A percentile compares a stretch with the other conserved stretches of the same genome.
Conservation (phyloP, 768 basidiomycete genomes). For the Trametopsis cervina region DNA sequence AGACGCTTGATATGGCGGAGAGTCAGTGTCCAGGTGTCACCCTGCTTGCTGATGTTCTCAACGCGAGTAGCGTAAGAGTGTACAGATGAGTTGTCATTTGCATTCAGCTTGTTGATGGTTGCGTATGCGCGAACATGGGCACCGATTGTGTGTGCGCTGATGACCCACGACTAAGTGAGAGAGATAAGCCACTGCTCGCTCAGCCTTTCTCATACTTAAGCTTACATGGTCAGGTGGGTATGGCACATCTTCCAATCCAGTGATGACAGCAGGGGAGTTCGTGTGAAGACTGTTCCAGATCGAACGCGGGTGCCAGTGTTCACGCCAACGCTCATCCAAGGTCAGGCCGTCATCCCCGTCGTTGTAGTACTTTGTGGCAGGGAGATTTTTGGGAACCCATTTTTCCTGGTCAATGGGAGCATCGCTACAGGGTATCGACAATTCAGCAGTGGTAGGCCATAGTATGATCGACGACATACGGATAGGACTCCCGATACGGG, state of each 20-base stretch:
- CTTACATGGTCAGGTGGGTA: neutral
- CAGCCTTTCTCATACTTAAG: too few relatives aligned
- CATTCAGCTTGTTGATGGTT: neutral
- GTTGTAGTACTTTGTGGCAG: neutral
- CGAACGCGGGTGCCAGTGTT: conserved; percentile 1
- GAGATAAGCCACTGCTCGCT: too few relatives aligned
- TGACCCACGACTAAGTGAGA: neutral
- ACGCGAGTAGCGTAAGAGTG: conserved; percentile 1
- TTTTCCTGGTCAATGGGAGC: neutral
- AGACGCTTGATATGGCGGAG: neutral
- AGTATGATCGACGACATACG: neutral
- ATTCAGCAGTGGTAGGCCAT: neutral
- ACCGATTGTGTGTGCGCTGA: neutral
- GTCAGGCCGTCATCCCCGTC: neutral
- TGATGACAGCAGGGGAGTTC: conserved; percentile 1
- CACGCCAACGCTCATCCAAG: conserved; percentile 1
- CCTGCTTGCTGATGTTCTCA: neutral
- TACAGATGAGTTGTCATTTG: conserved; percentile 1
- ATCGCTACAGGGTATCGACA: neutral
- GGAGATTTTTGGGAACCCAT: neutral
- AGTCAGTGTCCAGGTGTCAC: neutral
- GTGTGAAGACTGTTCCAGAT: neutral
- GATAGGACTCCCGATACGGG: neutral
- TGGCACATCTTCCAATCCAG: neutral
- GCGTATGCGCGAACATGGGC: conserved; percentile 1